Evolutionary conservation across 495 filamentous ascomycete genomes (phyloP).

Genomic region (Penicillium paxilli): DNA sequence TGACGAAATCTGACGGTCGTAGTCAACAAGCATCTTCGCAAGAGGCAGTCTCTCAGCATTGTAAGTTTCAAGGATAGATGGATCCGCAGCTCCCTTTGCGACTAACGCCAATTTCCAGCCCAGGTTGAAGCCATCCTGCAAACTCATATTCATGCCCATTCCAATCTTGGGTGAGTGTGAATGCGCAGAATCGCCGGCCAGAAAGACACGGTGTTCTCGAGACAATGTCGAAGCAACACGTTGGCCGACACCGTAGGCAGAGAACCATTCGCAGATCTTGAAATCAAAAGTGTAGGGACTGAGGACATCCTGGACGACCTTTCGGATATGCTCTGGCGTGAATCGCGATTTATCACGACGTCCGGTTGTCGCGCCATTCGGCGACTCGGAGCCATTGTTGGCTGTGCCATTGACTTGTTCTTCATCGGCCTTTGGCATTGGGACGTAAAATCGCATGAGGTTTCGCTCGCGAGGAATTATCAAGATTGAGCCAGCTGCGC

Average conservation of each 20-base stretch:
- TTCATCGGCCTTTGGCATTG: conserved; percentile 34
- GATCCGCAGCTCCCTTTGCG: conserved; percentile 46
- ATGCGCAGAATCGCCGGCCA: conserved; percentile 24
- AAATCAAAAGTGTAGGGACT: not conserved
- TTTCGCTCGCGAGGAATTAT: conserved; percentile 62
- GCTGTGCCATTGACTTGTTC: not conserved
- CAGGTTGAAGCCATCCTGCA: conserved; percentile 55
- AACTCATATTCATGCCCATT: conserved; percentile 70
- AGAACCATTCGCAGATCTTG: not conserved
- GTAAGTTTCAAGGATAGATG: conserved; percentile 59
- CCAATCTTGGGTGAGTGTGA: conserved; percentile 68
- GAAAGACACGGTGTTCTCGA: conserved; percentile 56
- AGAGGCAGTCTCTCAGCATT: conserved; percentile 58
- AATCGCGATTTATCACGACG: not conserved
- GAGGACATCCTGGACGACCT: not conserved
- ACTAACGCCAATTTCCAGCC: conserved; percentile 70
- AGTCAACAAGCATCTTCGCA: conserved; percentile 63
- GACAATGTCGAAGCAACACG: conserved; percentile 60
- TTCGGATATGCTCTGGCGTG: not conserved
- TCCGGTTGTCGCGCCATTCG: not conserved
- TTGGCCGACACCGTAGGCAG: conserved; percentile 52
- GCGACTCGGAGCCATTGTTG: too few relatives aligned
- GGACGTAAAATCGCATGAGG: conserved; percentile 63
- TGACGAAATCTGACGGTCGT: conserved; percentile 50
- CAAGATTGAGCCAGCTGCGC: conserved; percentile 53